A percentile compares a stretch with the other conserved stretches of the same genome.
phyloP scores from a whole-genome alignment of 306 rosid species.

The Glycine tomentella region DNA sequence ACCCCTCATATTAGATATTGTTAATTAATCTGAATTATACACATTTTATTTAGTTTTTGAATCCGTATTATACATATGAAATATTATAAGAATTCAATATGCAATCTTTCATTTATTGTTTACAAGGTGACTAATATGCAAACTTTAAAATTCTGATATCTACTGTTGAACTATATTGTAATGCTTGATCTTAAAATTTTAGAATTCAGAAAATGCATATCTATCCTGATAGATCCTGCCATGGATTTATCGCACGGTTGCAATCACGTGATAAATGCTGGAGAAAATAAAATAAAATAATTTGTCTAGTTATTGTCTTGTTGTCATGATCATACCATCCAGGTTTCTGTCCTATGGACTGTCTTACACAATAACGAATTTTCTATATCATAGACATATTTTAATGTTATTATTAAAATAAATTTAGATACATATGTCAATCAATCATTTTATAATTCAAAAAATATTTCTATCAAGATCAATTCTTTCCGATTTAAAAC shows the following conservation, averaged over 20 bases:
- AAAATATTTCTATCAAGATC: not conserved
- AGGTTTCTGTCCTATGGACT: not conserved
- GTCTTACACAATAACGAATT: not conserved
- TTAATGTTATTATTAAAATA: too few relatives aligned
- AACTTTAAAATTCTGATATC: not conserved
- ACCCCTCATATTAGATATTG: not conserved
- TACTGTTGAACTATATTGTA: not conserved
- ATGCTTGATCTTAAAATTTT: not conserved
- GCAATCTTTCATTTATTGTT: not conserved
- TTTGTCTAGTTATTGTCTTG: conserved; percentile 35
- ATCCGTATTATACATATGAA: not conserved
- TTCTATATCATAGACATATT: too few relatives aligned
- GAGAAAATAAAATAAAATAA: not conserved
- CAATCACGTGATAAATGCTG: conserved; percentile 9
- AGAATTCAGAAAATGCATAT: not conserved
- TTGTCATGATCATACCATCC: conserved; percentile 46
- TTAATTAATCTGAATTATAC: not conserved
- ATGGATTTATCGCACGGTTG: conserved; percentile 8
- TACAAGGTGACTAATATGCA: not conserved
- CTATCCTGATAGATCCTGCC: not conserved
- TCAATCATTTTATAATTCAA: too few relatives aligned
- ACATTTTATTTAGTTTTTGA: not conserved
- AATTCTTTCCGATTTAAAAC: not conserved
- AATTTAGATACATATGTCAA: too few relatives aligned
- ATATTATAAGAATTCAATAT: not conserved